These are phyloP conservation scores for Candida montana DNA, from an alignment of 805 yeast genomes.

Conservation along the genomic window DNA sequence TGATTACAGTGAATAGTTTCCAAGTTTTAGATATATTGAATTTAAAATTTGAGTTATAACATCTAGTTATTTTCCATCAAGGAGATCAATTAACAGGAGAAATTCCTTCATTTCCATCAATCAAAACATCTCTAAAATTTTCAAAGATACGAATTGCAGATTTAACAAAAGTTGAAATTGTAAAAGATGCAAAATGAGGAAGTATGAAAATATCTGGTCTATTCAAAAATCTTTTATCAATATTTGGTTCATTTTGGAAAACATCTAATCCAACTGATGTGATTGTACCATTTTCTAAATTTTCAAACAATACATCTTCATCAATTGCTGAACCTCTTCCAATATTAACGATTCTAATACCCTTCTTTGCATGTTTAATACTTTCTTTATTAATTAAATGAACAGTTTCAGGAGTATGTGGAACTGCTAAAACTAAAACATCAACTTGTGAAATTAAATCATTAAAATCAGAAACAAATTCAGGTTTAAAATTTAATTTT, in stretches of 20 bases:
- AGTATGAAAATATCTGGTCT: conserved; percentile 62
- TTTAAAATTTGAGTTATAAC: too few species aligned
- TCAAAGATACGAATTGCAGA: conserved; percentile 50
- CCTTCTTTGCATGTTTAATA: conserved; percentile 42
- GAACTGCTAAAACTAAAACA: conserved; percentile 60
- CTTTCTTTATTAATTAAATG: conserved; percentile 46
- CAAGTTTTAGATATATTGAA: too few species aligned
- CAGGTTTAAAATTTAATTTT: conserved; percentile 39
- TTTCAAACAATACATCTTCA: conserved; percentile 58
- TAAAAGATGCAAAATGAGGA: conserved; percentile 72
- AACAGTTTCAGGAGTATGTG: conserved; percentile 54
- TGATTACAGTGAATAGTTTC: conserved; percentile 8
- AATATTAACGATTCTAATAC: conserved; percentile 63
- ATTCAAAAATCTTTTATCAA: conserved; percentile 42
- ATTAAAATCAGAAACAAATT: conserved; percentile 41
- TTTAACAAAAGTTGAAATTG: conserved; percentile 46
- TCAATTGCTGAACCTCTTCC: conserved; percentile 71
- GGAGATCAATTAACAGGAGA: conserved; percentile 8
- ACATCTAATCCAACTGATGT: conserved; percentile 72
- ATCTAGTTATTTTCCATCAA: too few species aligned
- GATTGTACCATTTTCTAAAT: conserved; percentile 54
- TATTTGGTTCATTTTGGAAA: conserved; percentile 54
- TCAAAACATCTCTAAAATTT: conserved; percentile 37
- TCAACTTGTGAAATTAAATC: conserved; percentile 40
- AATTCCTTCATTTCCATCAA: conserved; percentile 14